Base-by-base conservation (phyloP, 768 basidiomycete genomes). In the Pleurotus tuoliensis region DNA sequence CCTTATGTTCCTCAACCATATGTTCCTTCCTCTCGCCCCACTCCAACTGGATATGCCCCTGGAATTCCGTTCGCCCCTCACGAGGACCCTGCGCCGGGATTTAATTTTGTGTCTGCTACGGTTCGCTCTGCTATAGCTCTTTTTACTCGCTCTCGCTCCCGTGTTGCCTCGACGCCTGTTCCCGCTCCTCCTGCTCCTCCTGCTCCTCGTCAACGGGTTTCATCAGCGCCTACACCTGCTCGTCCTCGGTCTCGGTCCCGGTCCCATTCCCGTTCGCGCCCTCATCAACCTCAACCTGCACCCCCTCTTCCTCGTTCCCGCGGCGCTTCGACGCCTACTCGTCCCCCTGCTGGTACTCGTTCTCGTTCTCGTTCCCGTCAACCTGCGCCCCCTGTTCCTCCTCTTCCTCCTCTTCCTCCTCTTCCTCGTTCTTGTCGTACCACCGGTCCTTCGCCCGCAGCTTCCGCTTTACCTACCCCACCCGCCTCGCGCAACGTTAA, bases 1-100 rank as follows among this genome's bases (percentile, higher is more conserved):
- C 70, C 69, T 37, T 69, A 67, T 67, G 49, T 67, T 34, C 69
- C 59, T 47, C 51, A 8, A 11, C 18, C 16, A 13, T 41, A 16
- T 22, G 25, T 38, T 40, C 51, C 34, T 13, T 40, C 38, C 2
- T 40, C 22, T 5, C 7, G 38, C 6, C 39, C 51, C 15, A 15
- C 12, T 41, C 41, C 41, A 7, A 20, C 20, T 15, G 22, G 22
- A 9, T 41, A 39, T 39, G 39, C 27, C 9, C 51, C 51, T 22
- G 51, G 51, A 18, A 41, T 40, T 4, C 51, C 51, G 5, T 53
- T 40, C 18, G 16, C 16, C 16, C 51, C 22, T 30, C 37, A 43
- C 8, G 13, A 53, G 18, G 51, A 53, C 39, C 51, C 51, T n/a
- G 39, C 20, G n/a, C 51, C 51, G 0, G 12, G 12, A 3, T 53